Base-by-base conservation (phyloP, 1,284 basidiomycete genomes). In the Inonotus obliquus region DNA sequence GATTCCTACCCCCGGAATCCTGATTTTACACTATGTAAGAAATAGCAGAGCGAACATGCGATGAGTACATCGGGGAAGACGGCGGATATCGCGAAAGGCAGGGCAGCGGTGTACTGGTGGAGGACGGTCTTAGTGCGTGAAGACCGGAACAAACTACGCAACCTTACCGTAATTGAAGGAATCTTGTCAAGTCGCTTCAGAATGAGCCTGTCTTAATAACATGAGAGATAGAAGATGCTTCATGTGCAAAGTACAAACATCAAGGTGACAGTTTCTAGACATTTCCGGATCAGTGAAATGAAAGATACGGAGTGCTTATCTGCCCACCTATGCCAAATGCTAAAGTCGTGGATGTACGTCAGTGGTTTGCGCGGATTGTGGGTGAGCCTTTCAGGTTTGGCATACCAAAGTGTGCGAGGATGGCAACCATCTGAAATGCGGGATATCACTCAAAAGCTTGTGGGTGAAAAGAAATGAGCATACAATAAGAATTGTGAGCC, bases 61-160 rank as follows among this genome's bases (percentile, higher is more conserved):
- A 80, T 77, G n/a, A 76, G 58, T 25, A 79, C 70, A 65, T 80
- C 77, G 4, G 77, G 78, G 37, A 76, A 37, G 19, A 79, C 69
- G 17, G 75, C 75, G 11, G 67, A 69, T 32, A 76, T 64, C 13
- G 72, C 77, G 60, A 79, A 78, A 7, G 77, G 77, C 14, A 77
- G 64, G 7, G 72, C 75, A 23, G 68, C 66, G n/a, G 61, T 68
- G 39, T 32, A 47, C 62, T 64, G 47, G 29, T 14, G 53, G 4
- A 35, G 19, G n/a, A 19, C 14, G 10, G 38, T 14, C 37, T 10
- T 25, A n/a, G 17, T n/a, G n/a, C 7, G n/a, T 21, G 41, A 44
- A 44, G 7, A 17, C 17, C 17, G 41, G 7, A 44, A n/a, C n/a
- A 32, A n/a, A 17, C n/a, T 45, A n/a, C 11, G 47, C 32, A 11